These are phyloP conservation scores for Conticribra guillardii DNA, from an alignment of 108 stramenopile species.

Conservation along the genomic window DNA sequence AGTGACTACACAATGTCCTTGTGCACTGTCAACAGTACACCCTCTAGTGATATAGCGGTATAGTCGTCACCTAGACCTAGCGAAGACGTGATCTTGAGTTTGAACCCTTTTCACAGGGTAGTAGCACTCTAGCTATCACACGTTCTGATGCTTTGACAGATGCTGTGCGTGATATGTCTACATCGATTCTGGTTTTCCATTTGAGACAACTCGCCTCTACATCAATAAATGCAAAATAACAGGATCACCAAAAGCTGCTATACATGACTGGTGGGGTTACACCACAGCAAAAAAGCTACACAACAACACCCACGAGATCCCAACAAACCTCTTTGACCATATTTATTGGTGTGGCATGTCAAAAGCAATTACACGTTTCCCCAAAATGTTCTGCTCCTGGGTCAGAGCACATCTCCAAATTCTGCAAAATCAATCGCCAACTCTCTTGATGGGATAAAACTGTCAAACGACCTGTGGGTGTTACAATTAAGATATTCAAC, in stretches of 20 bases:
- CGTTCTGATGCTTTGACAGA: not conserved
- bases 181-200: conserved; percentile 3
- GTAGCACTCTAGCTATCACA: no score
- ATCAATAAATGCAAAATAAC: conserved; percentile 9
- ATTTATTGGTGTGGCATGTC: conserved; percentile 6
- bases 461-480: not conserved
- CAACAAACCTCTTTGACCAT: not conserved
- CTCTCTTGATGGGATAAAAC: not conserved
- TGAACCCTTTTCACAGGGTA: no score
- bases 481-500: not conserved
- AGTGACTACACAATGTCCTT: no score
- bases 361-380: conserved; percentile 1
- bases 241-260: not conserved
- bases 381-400: conserved; percentile 15
- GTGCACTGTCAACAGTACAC: no score
- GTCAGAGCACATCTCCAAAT: conserved; percentile 8
- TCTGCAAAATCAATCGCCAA: not conserved
- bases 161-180: not conserved
- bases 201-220: not conserved
- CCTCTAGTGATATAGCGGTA: no score
- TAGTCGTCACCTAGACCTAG: no score
- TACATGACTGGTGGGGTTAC: conserved; percentile 1
- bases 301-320: not conserved
- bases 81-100: no score
- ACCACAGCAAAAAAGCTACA: not conserved